Percentiles rank a stretch among this genome's conserved stretches.
These are phyloP conservation scores for Chlamydomonas sp. DNA, from an alignment of 139 green algal genomes.

Conservation along the genomic window DNA sequence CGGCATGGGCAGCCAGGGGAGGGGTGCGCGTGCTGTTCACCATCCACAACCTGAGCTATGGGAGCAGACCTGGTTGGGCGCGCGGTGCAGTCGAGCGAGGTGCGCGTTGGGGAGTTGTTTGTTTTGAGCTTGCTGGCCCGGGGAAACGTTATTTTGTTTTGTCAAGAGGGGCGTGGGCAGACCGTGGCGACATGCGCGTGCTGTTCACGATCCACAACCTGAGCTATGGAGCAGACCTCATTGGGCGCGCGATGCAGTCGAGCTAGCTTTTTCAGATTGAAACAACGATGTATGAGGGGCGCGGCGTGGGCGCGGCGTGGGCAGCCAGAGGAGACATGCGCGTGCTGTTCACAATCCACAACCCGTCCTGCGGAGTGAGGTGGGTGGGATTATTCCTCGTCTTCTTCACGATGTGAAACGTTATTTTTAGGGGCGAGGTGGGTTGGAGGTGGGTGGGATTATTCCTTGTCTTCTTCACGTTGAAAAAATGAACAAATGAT, in stretches of 20 bases:
- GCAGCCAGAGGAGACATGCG: constrained; percentile 36
- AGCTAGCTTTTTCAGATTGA: too few species aligned
- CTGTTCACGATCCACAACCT: constrained; percentile 96
- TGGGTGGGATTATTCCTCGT: too few species aligned
- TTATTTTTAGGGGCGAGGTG: too few species aligned
- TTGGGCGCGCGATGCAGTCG: constrained; percentile 69
- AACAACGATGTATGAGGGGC: too few species aligned
- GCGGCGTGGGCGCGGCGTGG: too few species aligned
- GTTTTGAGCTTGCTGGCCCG: too few species aligned
- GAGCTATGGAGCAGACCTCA: constrained; percentile 78
- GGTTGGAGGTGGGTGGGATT: constrained; percentile 41
- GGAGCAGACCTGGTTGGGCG: constrained; percentile 73
- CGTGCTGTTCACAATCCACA: constrained; percentile 90
- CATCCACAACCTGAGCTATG: constrained; percentile 93
- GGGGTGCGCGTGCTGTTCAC: constrained; percentile 65
- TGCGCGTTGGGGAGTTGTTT: too few species aligned
- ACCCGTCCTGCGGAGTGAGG: constrained; percentile 84
- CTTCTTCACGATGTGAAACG: too few species aligned
- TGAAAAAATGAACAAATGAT: too few species aligned
- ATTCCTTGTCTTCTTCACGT: too few species aligned
- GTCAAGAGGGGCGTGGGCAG: constrained; percentile 31
- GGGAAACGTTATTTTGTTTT: too few species aligned
- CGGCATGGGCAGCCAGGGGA: constrained; percentile 42
- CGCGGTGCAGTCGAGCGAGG: too few species aligned
- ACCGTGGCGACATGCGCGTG: constrained; percentile 32